phyloP scores from a whole-genome alignment of 2,329 filamentous ascomycete genomes.

The Aphanocladium album region DNA sequence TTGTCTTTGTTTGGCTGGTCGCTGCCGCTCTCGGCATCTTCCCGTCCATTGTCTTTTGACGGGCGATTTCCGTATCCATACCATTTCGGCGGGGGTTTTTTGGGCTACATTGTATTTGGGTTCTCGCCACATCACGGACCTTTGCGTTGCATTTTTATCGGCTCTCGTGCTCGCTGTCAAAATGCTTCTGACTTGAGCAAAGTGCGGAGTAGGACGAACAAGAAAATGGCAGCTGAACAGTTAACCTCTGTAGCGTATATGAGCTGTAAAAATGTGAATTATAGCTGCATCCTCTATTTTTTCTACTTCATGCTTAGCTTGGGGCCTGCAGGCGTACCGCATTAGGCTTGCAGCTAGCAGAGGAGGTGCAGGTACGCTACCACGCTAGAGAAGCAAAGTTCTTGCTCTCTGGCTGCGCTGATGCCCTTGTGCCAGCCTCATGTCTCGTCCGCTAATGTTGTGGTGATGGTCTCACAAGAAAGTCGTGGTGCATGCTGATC shows the following conservation, averaged over 20 bases:
- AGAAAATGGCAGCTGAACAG: neutral
- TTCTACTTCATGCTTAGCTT: slow-evolving; percentile 1
- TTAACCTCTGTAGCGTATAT: neutral
- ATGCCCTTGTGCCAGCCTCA: neutral
- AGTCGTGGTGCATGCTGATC: neutral
- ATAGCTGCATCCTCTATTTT: neutral
- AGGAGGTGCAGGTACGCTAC: neutral
- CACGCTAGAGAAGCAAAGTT: neutral
- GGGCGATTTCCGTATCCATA: neutral
- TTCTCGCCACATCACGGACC: neutral
- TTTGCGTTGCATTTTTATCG: neutral
- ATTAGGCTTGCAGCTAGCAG: neutral
- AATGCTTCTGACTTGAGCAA: neutral
- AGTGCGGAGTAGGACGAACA: neutral
- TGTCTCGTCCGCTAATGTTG: neutral
- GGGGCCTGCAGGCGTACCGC: neutral
- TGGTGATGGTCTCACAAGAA: neutral
- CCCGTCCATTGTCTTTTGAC: neutral
- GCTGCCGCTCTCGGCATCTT: neutral
- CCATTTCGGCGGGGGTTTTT: neutral
- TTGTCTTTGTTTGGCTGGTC: neutral
- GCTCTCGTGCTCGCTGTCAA: neutral
- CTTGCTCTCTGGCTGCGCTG: neutral
- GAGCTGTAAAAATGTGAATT: neutral
- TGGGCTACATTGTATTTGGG: neutral